Evolutionary conservation across 257 asterid genomes (phyloP).

Genomic region (Orobanche coerulescens): DNA sequence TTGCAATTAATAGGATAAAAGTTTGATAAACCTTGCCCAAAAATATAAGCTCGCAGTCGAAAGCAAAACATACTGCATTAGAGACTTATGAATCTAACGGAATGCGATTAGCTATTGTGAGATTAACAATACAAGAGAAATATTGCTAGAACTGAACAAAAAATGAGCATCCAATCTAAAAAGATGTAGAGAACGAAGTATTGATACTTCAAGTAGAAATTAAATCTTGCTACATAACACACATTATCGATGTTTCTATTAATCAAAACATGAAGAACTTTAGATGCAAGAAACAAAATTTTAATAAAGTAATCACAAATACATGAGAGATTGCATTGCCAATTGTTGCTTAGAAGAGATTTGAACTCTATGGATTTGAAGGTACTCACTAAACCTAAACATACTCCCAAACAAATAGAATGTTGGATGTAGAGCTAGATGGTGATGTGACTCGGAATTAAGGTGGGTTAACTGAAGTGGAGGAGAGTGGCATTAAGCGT

Average conservation of each 20-base stretch:
- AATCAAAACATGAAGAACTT: background rate
- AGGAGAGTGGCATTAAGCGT: too few relatives aligned
- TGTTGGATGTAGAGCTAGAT: slow-evolving; percentile 1
- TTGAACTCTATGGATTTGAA: background rate
- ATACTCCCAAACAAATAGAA: background rate
- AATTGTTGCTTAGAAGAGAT: background rate
- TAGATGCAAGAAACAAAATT: background rate
- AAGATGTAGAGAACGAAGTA: background rate
- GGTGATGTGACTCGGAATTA: too few relatives aligned
- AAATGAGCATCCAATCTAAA: background rate
- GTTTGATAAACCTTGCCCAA: background rate
- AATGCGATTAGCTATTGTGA: slow-evolving; percentile 4
- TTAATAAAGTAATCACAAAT: background rate
- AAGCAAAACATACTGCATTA: slow-evolving; percentile 8
- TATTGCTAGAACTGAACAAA: background rate
- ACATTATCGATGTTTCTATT: background rate
- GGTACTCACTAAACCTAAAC: background rate
- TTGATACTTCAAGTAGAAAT: background rate
- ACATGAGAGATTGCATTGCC: background rate
- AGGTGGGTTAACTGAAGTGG: too few relatives aligned
- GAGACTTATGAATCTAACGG: background rate
- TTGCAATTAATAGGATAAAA: slow-evolving; percentile 14
- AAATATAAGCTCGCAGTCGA: slow-evolving; percentile 1
- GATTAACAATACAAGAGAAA: background rate
- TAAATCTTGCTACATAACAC: background rate